Evolutionary conservation across 331 rosid genomes (phyloP), one percentile per base, ranked within the genome.

Genomic region (Quercus lobata): DNA sequence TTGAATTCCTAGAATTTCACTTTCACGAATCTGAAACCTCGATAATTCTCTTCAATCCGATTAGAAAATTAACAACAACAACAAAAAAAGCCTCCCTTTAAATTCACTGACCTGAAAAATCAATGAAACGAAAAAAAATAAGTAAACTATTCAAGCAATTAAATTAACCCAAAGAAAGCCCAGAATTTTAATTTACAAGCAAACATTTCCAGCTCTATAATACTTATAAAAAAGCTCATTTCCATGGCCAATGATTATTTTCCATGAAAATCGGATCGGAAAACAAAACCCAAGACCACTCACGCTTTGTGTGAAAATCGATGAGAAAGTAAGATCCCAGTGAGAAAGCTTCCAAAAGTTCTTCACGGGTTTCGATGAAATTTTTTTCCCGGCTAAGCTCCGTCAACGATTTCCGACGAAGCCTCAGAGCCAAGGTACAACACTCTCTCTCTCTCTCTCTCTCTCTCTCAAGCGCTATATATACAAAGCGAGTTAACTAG

Each of bases 81-180:
- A 37, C 2, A 35, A 34, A 4, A 5, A 41, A 0, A 69, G 85
- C 62, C 80, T 71, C 41, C 74, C 75, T 83, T 79, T 57, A 24
- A 81, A 72, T 60, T 72, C 71, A 72, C n/a, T n/a, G 75, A 82
- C 85, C 96, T 86, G 89, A n/a, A 76, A 88, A 79, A 72, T 16
- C 32, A 22, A 11, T 19, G 1, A 49, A 82, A 32, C 27, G 10
- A 46, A 65, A 32, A 32, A 57, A 41, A 69, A 19, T 57, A 3
- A 5, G 52, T 46, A 5, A 81, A 35, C 12, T 12, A 73, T 29
- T 21, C 75, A 76, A 70, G 21, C 32, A 22, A 68, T 27, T 16
- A 32, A 22, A 68, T 27, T 16, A 32, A 10, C 25, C 63, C 75
- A 41, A 1, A 18, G 35, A 29, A 29, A 72, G 18, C 4, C 11